These are phyloP conservation scores for Moricandia arvensis DNA, from an alignment of 345 rosid species.

Conservation along the genomic window DNA sequence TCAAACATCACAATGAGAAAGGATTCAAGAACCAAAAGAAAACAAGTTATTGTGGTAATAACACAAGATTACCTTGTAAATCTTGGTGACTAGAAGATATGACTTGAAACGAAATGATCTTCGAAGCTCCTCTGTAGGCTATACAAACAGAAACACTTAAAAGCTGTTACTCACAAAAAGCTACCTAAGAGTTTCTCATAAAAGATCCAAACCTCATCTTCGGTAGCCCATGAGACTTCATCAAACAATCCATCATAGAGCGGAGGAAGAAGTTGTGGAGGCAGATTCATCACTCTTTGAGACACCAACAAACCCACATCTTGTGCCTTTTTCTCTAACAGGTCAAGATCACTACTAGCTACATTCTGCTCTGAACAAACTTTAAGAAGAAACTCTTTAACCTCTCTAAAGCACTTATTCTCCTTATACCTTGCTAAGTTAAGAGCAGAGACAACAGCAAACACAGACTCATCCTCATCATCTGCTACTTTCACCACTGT, in stretches of 20 bases:
- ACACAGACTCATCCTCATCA: conserved; percentile 64
- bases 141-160: conserved; percentile 36
- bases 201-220: conserved; percentile 81
- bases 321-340: conserved; percentile 51
- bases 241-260: conserved; percentile 78
- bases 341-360: conserved; percentile 42
- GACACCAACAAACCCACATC: conserved; percentile 76
- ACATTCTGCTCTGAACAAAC: conserved; percentile 49
- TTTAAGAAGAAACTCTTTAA: conserved; percentile 62
- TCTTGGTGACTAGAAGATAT: conserved; percentile 64
- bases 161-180: neutral
- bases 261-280: conserved; percentile 87
- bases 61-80: conserved; percentile 59
- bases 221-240: conserved; percentile 82
- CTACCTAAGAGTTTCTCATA: neutral
- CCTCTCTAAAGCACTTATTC: conserved; percentile 52
- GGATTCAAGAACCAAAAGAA: too few relatives aligned
- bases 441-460: conserved; percentile 62
- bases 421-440: conserved; percentile 83
- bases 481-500: conserved; percentile 85
- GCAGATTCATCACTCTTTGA: conserved; percentile 80
- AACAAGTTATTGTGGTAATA: neutral
- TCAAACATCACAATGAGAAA: neutral
- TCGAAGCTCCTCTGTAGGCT: conserved; percentile 76
- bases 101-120: conserved; percentile 60